Percentiles rank a stretch among this genome's conserved stretches.
Conservation (phyloP, 2,329 filamentous ascomycete genomes). For the Colletotrichum magnum region DNA sequence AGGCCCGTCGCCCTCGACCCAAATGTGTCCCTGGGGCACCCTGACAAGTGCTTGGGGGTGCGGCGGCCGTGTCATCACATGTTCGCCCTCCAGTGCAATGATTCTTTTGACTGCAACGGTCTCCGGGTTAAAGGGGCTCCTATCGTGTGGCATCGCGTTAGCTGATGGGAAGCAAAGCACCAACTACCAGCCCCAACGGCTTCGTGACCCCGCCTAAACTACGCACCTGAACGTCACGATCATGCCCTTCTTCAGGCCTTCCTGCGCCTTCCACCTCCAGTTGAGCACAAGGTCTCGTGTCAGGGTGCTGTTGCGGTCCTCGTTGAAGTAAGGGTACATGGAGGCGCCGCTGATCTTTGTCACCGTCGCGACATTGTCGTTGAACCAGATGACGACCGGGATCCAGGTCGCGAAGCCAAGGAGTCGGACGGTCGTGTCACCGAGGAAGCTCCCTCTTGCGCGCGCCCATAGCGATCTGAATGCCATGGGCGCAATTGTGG, state of each 20-base stretch:
- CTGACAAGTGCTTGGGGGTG: conserved; percentile 70
- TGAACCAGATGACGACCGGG: conserved; percentile 73
- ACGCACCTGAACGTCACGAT: conserved; percentile 78
- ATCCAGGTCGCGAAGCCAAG: conserved; percentile 73
- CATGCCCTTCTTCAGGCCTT: conserved; percentile 78
- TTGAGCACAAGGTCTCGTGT: conserved; percentile 70
- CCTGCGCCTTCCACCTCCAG: conserved; percentile 70
- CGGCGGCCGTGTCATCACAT: conserved; percentile 75
- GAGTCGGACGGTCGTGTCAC: conserved; percentile 43
- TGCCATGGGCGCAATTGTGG: conserved; percentile 27
- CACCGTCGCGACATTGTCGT: conserved; percentile 71
- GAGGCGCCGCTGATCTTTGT: conserved; percentile 73
- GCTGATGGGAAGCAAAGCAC: neutral
- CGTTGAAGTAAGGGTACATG: conserved; percentile 85
- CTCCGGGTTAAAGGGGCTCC: conserved; percentile 80
- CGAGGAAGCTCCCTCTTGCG: conserved; percentile 45
- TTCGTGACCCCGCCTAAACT: conserved; percentile 10
- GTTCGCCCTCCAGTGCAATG: conserved; percentile 84
- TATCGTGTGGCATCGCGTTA: conserved; percentile 50
- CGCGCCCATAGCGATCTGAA: conserved; percentile 39
- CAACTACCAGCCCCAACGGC: neutral
- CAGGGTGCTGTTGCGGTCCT: conserved; percentile 71
- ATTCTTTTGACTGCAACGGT: conserved; percentile 84
- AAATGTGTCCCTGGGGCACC: conserved; percentile 88
- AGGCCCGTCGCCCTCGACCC: conserved; percentile 93